Evolutionary conservation across 768 basidiomycete genomes (phyloP), one percentile per base, ranked within the genome.

Genomic region (Lactifluus subvellereus): DNA sequence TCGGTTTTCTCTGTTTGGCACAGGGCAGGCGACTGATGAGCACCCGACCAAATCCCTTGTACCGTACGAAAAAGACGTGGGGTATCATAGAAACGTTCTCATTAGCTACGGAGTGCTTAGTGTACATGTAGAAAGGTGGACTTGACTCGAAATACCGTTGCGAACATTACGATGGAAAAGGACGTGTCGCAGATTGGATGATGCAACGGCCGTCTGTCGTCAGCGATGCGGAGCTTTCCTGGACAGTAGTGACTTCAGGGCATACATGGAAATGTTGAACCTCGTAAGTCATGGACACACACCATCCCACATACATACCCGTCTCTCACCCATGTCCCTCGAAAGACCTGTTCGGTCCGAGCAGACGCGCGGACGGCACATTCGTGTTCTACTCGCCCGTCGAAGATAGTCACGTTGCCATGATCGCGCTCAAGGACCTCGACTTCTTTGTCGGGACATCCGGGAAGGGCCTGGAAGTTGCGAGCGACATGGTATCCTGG

Each of bases 231-330:
- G 70, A 65, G 6, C 64, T 77, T 30, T 72, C 71, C 11, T 78
- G 76, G 77, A 73, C 73, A 11, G 68, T 74, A 16, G 68, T 78
- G 59, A 75, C 74, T 13, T 74, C 76, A 0, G 75, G 77, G 1
- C 76, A 8, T 79, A 79, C 64, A 73, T 77, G 66, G 77, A 79
- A 50, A 77, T 78, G 73, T 70, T 78, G 22, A 69, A 74, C 40
- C 71, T 69, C 38, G 78, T 27, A 52, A 27, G 75, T 58, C 37
- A 48, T 7, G 14, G 16, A 8, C 33, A 22, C 49, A 27, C 27
- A 27, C 27, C 27, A 27, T 27, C 27, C 27, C 27, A 27, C 27
- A 27, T 27, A 27, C 27, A 27, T 27, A 27, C 27, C 27, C 27
- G 27, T 27, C 27, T 27, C 27, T 27, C 27, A 27, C 27, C 27